Percentiles rank a stretch among this genome's conserved stretches.
Evolutionary conservation across 2,329 filamentous ascomycete genomes (phyloP).

Genomic region (Diaporthe destruens): DNA sequence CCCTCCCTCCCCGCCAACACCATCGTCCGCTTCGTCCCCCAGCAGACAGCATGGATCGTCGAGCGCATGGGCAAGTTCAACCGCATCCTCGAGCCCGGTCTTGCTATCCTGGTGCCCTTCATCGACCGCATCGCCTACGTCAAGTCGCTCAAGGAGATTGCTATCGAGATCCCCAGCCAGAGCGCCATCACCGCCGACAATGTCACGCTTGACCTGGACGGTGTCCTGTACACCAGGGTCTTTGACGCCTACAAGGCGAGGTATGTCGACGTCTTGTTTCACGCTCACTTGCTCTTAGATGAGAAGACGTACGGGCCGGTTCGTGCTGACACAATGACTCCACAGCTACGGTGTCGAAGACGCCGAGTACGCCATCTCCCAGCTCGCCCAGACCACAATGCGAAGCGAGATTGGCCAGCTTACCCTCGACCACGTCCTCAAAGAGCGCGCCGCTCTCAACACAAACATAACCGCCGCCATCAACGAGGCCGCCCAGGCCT

Average conservation of each 20-base stretch:
- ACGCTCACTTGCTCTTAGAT: background rate
- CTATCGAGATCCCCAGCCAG: conserved; percentile 97
- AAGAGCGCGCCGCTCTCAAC: conserved; percentile 96
- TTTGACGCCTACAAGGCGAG: conserved; percentile 99
- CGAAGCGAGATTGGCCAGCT: conserved; percentile 97
- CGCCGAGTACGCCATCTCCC: conserved; percentile 97
- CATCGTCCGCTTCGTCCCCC: conserved; percentile 95
- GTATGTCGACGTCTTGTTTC: conserved; percentile 59
- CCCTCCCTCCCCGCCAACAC: conserved; percentile 89
- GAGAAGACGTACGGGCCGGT: background rate
- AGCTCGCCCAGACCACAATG: conserved; percentile 99
- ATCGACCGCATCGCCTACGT: conserved; percentile 98
- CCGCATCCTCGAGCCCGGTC: conserved; percentile 89
- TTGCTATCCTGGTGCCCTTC: conserved; percentile 90
- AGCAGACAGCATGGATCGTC: conserved; percentile 99
- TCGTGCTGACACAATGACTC: background rate
- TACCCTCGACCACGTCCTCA: conserved; percentile 95
- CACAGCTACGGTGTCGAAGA: conserved; percentile 95
- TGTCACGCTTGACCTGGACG: conserved; percentile 95
- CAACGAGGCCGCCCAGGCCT: conserved; percentile 96
- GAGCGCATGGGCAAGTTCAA: conserved; percentile 99
- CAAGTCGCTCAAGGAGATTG: conserved; percentile 95
- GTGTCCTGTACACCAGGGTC: conserved; percentile 93
- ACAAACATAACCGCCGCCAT: conserved; percentile 99
- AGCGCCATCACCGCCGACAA: conserved; percentile 99